A percentile compares a stretch with the other conserved stretches of the same genome.
phyloP scores from a whole-genome alignment of 805 yeast species.

The Pichia kluyveri region DNA sequence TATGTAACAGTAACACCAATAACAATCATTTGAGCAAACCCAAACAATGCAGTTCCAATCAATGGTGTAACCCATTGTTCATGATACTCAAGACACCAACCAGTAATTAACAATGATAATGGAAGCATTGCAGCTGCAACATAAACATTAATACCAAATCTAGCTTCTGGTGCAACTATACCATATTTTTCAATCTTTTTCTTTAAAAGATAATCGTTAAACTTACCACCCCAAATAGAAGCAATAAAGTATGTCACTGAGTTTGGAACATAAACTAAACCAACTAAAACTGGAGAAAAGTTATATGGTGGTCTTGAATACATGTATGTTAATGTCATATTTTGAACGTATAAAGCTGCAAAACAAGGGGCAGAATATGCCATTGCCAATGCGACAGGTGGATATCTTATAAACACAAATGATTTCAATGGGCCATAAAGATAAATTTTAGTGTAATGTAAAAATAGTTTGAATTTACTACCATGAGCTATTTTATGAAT shows the following conservation, averaged over 20 bases:
- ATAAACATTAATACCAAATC: conserved; percentile 67
- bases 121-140: conserved; percentile 57
- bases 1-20: conserved; percentile 78
- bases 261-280: conserved; percentile 75
- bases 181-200: conserved; percentile 51
- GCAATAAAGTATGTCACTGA: conserved; percentile 71
- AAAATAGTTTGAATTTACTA: conserved; percentile 15
- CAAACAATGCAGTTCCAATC: conserved; percentile 74
- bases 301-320: conserved; percentile 62
- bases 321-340: conserved; percentile 59
- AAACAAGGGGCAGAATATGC: conserved; percentile 64
- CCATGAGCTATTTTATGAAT: conserved; percentile 14
- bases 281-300: conserved; percentile 56
- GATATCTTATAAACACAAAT: conserved; percentile 51
- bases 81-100: conserved; percentile 68
- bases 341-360: conserved; percentile 61
- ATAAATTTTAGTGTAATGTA: conserved; percentile 34
- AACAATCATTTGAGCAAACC: conserved; percentile 75
- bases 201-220: conserved; percentile 58
- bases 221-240: conserved; percentile 70
- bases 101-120: conserved; percentile 59
- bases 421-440: conserved; percentile 54
- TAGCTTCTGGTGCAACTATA: conserved; percentile 61
- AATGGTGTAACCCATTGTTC: conserved; percentile 73
- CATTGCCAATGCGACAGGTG: conserved; percentile 65